Percentiles rank a stretch among this genome's conserved stretches.
Evolutionary conservation across 2,329 filamentous ascomycete genomes (phyloP).

Genomic region (Chrysosporium keratinophilum): DNA sequence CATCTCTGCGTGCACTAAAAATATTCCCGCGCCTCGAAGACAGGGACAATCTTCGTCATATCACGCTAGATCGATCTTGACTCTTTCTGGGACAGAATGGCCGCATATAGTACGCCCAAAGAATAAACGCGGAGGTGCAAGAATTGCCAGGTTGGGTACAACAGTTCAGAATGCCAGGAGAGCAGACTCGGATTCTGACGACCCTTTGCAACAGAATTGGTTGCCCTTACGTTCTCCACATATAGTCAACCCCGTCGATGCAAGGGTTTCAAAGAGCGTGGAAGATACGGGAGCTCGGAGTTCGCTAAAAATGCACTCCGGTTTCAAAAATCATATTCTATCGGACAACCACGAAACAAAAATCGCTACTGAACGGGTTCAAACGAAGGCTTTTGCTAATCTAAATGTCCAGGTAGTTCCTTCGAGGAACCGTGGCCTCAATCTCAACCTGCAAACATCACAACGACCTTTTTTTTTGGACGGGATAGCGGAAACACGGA

Average conservation of each 20-base stretch:
- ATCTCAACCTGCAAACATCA: not conserved
- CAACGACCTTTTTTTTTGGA: not conserved
- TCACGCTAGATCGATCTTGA: too few species aligned
- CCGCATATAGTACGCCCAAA: not conserved
- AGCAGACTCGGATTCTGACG: constrained; percentile 30
- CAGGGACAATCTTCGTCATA: too few species aligned
- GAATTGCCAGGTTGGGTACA: constrained; percentile 18
- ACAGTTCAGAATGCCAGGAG: constrained; percentile 13
- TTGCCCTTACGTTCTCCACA: not conserved
- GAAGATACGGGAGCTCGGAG: not conserved
- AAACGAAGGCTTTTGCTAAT: not conserved
- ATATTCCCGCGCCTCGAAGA: not conserved
- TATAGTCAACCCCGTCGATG: not conserved
- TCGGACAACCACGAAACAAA: not conserved
- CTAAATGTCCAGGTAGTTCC: not conserved
- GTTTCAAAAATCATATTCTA: not conserved
- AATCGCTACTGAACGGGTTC: not conserved
- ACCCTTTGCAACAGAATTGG: constrained; percentile 30
- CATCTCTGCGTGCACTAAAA: not conserved
- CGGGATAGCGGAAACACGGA: not conserved
- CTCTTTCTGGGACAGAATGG: not conserved
- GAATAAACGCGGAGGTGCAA: not conserved
- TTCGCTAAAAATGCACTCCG: not conserved
- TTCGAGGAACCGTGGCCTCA: not conserved
- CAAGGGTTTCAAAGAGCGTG: not conserved